Evolutionary conservation across 2,329 filamentous ascomycete genomes (phyloP).

Genomic region (Cadophora sp.): DNA sequence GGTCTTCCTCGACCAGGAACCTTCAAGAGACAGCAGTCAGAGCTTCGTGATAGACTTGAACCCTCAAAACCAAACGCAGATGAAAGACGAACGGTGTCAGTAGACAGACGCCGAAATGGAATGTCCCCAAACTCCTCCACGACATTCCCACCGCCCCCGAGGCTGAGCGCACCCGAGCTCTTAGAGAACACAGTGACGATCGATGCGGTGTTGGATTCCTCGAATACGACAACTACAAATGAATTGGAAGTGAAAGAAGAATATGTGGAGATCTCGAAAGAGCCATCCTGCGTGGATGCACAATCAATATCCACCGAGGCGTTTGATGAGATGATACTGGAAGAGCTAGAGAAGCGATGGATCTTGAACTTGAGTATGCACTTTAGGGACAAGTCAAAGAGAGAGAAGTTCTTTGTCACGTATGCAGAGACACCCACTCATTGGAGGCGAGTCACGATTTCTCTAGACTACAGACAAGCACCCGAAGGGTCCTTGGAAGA

Average conservation of each 20-base stretch:
- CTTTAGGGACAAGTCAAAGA: conserved; percentile 88
- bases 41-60: conserved; percentile 75
- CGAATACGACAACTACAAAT: conserved; percentile 27
- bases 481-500: conserved; percentile 83
- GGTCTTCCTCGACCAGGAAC: conserved; percentile 79
- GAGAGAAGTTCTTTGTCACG: conserved; percentile 98
- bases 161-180: conserved; percentile 44
- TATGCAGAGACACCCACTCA: conserved; percentile 80
- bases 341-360: conserved; percentile 88
- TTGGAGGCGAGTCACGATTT: conserved; percentile 91
- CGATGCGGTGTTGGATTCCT: conserved; percentile 32
- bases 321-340: conserved; percentile 71
- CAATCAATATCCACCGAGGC: conserved; percentile 43
- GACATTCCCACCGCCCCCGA: conserved; percentile 31
- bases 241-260: conserved; percentile 37
- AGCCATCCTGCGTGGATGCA: conserved; percentile 37
- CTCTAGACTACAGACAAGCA: conserved; percentile 87
- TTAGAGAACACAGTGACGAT: conserved; percentile 37
- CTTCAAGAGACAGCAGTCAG: conserved; percentile 83
- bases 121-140: conserved; percentile 38
- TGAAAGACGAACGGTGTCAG: conserved; percentile 75
- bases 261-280: conserved; percentile 42
- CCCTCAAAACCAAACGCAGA: conserved; percentile 67
- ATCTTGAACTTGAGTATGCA: conserved; percentile 99
- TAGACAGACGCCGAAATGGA: conserved; percentile 55